Conservation (phyloP, 1,284 basidiomycete species). For the Flammula alnicola region DNA sequence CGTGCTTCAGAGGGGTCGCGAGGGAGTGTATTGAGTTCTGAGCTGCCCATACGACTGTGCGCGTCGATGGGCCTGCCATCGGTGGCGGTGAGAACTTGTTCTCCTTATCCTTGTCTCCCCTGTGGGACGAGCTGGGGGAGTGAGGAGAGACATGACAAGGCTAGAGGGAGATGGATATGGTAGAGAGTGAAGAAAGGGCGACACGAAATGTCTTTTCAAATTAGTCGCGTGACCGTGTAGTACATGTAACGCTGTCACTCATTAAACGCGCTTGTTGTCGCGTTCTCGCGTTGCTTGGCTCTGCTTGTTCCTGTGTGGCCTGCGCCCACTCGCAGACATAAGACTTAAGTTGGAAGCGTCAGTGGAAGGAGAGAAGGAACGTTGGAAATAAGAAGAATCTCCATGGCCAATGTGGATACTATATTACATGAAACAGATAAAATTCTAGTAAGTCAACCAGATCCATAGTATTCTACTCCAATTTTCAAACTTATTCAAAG, state of each 20-base stretch:
- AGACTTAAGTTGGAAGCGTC: no score
- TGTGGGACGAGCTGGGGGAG: constrained; percentile 67
- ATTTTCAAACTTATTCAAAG: no score
- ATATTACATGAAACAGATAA: no score
- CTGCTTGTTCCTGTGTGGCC: constrained; percentile 6
- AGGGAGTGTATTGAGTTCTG: constrained; percentile 58
- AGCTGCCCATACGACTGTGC: constrained; percentile 63
- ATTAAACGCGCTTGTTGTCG: constrained; percentile 34
- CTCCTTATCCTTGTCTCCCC: constrained; percentile 57
- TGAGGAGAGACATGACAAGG: constrained; percentile 51
- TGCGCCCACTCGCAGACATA: no score
- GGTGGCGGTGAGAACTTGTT: constrained; percentile 34
- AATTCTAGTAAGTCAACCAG: no score
- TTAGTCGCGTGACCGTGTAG: constrained; percentile 28
- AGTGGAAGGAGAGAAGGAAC: no score
- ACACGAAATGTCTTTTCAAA: constrained; percentile 1
- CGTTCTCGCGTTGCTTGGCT: constrained; percentile 25
- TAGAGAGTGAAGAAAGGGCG: constrained; percentile 3
- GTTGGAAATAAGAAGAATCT: no score
- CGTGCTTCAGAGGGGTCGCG: constrained; percentile 39
- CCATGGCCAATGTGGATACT: no score
- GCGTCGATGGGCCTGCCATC: constrained; percentile 31
- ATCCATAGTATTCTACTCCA: no score
- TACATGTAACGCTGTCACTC: constrained; percentile 31
- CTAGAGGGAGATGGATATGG: constrained; percentile 10